Conservation (phyloP, 345 rosid genomes). For the Eucalyptus regnans region DNA sequence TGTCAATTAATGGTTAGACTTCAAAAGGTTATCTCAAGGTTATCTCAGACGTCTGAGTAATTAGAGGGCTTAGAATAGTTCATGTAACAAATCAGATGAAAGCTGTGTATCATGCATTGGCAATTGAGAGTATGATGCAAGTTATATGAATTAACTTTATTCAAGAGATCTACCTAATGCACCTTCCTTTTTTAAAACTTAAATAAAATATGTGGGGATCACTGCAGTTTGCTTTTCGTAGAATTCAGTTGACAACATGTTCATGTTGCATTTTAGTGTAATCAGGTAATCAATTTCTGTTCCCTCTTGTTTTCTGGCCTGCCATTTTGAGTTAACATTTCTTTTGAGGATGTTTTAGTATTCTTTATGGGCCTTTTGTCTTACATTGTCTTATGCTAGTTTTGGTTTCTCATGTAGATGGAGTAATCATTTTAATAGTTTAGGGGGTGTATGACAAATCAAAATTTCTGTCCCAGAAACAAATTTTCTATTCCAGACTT, state of each 20-base stretch:
- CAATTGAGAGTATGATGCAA: neutral
- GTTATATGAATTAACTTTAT: neutral
- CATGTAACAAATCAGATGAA: neutral
- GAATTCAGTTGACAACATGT: neutral
- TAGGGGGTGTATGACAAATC: too few relatives aligned
- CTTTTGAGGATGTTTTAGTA: neutral
- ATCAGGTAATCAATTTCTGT: neutral
- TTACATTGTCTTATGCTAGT: neutral
- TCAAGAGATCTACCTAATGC: neutral
- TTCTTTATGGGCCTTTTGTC: neutral
- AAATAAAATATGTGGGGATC: neutral
- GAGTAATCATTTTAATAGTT: neutral
- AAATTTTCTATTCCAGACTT: too few relatives aligned
- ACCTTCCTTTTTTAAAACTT: neutral
- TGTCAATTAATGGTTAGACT: neutral
- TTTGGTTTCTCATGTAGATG: neutral
- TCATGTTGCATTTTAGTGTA: neutral
- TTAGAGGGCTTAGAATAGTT: neutral
- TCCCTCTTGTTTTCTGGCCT: neutral
- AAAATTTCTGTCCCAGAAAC: too few relatives aligned
- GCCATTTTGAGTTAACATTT: neutral
- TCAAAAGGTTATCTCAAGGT: neutral
- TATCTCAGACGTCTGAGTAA: neutral
- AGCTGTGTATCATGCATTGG: neutral
- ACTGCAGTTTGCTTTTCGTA: neutral